These are phyloP conservation scores for Phialemoniopsis sp. DNA, from an alignment of 2,329 filamentous ascomycete genomes.

Conservation along the genomic window DNA sequence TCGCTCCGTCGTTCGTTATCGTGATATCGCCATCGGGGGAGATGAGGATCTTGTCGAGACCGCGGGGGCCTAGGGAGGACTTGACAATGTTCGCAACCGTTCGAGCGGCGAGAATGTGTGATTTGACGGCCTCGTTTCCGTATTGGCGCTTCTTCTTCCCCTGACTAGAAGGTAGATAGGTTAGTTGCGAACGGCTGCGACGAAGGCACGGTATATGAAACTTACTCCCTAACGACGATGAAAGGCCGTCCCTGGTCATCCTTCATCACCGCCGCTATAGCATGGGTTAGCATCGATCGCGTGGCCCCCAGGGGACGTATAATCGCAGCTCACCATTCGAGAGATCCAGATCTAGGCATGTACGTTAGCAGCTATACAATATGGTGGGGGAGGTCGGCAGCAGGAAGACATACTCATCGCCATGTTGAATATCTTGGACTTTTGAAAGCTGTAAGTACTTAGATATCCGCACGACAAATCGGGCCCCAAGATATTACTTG, in stretches of 20 bases:
- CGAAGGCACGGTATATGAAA: constrained; percentile 2
- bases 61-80: constrained; percentile 90
- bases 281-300: constrained; percentile 11
- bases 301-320: constrained; percentile 1
- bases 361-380: constrained; percentile 10
- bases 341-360: constrained; percentile 68
- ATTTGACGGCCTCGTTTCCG: constrained; percentile 95
- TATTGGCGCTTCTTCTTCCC: constrained; percentile 97
- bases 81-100: constrained; percentile 97
- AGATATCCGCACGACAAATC: no score
- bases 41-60: constrained; percentile 98
- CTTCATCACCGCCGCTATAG: constrained; percentile 72
- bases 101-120: constrained; percentile 93
- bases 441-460: no score
- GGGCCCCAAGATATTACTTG: no score
- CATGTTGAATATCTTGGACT: constrained; percentile 35
- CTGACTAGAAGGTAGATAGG: constrained; percentile 56
- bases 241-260: constrained; percentile 97
- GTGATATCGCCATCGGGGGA: constrained; percentile 98
- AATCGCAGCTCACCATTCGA: constrained; percentile 63
- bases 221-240: constrained; percentile 96
- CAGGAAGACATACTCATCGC: constrained; percentile 49
- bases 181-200: constrained; percentile 10
- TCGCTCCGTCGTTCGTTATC: constrained; percentile 97
- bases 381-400: constrained; percentile 8